A percentile compares a stretch with the other conserved stretches of the same genome.
Evolutionary conservation across 306 rosid species (phyloP).

Genomic region (Elaeagnus macrophylla): DNA sequence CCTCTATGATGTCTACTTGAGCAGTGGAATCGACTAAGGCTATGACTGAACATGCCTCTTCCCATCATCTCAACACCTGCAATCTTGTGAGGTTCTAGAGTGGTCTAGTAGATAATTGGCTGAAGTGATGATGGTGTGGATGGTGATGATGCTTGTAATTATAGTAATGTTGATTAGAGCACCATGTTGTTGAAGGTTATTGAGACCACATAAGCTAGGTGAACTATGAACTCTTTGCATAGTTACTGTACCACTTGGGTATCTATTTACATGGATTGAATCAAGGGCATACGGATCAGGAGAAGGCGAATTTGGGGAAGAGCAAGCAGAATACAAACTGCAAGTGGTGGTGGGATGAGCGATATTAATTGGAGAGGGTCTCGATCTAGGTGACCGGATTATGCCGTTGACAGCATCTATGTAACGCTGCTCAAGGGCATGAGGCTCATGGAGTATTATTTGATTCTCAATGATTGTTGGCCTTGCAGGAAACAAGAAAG

Average conservation of each 20-base stretch:
- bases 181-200: conserved; percentile 16
- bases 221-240: conserved; percentile 63
- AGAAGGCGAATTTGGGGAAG: conserved; percentile 62
- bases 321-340: conserved; percentile 36
- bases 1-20: conserved; percentile 30
- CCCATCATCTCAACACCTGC: conserved; percentile 13
- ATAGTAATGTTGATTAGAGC: conserved; percentile 19
- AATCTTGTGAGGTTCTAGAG: conserved; percentile 20
- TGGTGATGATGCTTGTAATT: conserved; percentile 11
- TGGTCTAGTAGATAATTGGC: conserved; percentile 14
- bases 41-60: conserved; percentile 12
- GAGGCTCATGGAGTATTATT: conserved; percentile 24
- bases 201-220: conserved; percentile 39
- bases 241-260: not conserved
- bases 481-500: conserved; percentile 51
- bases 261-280: conserved; percentile 8
- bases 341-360: conserved; percentile 11
- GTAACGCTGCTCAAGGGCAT: conserved; percentile 49
- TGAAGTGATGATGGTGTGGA: not conserved
- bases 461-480: conserved; percentile 30
- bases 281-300: conserved; percentile 38
- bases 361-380: conserved; percentile 5
- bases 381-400: conserved; percentile 15
- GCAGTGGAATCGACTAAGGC: conserved; percentile 17
- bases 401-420: conserved; percentile 70